Conservation (phyloP, 2,329 filamentous ascomycete species). For the Diaporthe sp. region DNA sequence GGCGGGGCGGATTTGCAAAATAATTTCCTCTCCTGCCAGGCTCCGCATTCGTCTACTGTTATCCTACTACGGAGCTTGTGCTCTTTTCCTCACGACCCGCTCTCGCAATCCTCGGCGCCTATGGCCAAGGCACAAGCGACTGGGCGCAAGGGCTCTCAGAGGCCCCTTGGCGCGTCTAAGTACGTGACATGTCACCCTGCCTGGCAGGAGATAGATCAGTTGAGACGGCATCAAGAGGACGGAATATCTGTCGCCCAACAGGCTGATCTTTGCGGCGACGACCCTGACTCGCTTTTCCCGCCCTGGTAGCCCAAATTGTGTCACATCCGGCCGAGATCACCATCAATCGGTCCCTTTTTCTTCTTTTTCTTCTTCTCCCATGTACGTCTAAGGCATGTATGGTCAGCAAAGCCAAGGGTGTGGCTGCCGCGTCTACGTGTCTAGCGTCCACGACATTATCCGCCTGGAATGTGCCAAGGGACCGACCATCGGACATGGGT, state of each 20-base stretch:
- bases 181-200: slow-evolving; percentile 8
- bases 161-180: slow-evolving; percentile 14
- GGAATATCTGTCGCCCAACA: background rate
- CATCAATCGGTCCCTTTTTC: background rate
- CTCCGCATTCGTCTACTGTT: slow-evolving; percentile 1
- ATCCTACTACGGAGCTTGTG: background rate
- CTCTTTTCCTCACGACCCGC: background rate
- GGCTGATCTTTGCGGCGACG: background rate
- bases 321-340: background rate
- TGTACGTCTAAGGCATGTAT: background rate
- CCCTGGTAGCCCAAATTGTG: background rate
- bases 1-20: background rate
- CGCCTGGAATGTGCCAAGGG: slow-evolving; percentile 25
- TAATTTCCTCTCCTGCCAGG: background rate
- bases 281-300: background rate
- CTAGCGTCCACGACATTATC: slow-evolving; percentile 26
- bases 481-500: slow-evolving; percentile 1
- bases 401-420: slow-evolving; percentile 18
- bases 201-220: background rate
- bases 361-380: too few relatives aligned
- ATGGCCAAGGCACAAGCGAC: slow-evolving; percentile 17
- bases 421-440: slow-evolving; percentile 28
- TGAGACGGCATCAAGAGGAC: background rate
- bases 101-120: background rate
- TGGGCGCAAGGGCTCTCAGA: background rate